Conservation (phyloP, 2,329 filamentous ascomycete genomes). For the Ophiostoma australiae region DNA sequence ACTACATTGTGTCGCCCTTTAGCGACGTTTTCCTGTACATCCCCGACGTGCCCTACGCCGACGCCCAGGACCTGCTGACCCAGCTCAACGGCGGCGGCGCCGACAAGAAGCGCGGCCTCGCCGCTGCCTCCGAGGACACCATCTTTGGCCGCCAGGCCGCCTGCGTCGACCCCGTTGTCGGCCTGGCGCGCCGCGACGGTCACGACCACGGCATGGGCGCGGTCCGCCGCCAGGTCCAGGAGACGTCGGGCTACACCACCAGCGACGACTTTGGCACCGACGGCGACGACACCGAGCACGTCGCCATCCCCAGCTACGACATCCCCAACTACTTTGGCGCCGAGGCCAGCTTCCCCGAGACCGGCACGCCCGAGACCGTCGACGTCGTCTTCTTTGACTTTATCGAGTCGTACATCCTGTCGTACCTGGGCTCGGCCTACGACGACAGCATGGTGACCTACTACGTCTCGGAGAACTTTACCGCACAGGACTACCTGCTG, state of each 20-base stretch:
- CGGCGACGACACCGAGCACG: constrained; percentile 52
- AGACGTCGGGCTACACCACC: constrained; percentile 50
- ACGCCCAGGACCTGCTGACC: constrained; percentile 36
- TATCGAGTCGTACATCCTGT: constrained; percentile 38
- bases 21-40: constrained; percentile 50
- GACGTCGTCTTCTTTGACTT: constrained; percentile 54
- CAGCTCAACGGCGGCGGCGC: constrained; percentile 41
- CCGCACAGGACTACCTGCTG: constrained; percentile 39
- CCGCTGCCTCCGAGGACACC: constrained; percentile 34
- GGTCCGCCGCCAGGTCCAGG: constrained; percentile 45
- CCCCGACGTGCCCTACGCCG: constrained; percentile 46
- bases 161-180: constrained; percentile 44
- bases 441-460: constrained; percentile 36
- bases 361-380: constrained; percentile 42
- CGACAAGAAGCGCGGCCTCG: constrained; percentile 36
- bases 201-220: constrained; percentile 31
- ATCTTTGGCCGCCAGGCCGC: constrained; percentile 37
- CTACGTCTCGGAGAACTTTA: constrained; percentile 40
- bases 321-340: constrained; percentile 49
- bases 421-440: constrained; percentile 37
- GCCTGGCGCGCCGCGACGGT: constrained; percentile 19
- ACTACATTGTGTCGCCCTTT: constrained; percentile 54
- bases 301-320: constrained; percentile 42
- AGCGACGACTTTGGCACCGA: constrained; percentile 53
- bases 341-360: constrained; percentile 44